Conservation (phyloP, 2,329 filamentous ascomycete species). For the Aspergillus pseudoviridinutans region DNA sequence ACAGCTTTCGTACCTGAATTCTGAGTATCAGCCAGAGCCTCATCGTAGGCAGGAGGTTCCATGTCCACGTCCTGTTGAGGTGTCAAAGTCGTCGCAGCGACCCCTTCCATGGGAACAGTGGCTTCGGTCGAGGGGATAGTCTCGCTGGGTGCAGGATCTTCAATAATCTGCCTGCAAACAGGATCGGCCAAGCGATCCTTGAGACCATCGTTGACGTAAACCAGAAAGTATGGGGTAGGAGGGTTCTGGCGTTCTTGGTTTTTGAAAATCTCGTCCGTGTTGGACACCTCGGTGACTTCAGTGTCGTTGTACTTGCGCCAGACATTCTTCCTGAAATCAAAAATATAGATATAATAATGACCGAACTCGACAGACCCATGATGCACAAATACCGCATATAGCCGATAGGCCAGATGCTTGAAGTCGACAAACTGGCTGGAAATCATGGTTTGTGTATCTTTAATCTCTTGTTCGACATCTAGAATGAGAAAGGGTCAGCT, state of each 20-base stretch:
- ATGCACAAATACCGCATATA: slow-evolving; percentile 93
- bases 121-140: slow-evolving; percentile 1
- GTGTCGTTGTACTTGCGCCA: slow-evolving; percentile 97
- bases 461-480: slow-evolving; percentile 46
- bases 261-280: slow-evolving; percentile 65
- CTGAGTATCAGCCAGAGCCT: slow-evolving; percentile 16
- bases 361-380: slow-evolving; percentile 65
- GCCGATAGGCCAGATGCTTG: slow-evolving; percentile 66
- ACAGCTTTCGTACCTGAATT: slow-evolving; percentile 27
- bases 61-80: slow-evolving; percentile 22
- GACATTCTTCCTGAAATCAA: slow-evolving; percentile 72
- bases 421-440: slow-evolving; percentile 60
- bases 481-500: slow-evolving; percentile 7
- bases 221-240: slow-evolving; percentile 78
- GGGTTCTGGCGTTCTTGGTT: slow-evolving; percentile 57
- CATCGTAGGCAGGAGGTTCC: slow-evolving; percentile 28
- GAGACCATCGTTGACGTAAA: slow-evolving; percentile 69
- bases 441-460: slow-evolving; percentile 47
- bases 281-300: slow-evolving; percentile 64
- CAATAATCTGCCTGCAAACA: slow-evolving; percentile 46
- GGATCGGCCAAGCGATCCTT: slow-evolving; percentile 58
- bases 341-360: slow-evolving; percentile 97
- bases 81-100: slow-evolving; percentile 7
- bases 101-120: slow-evolving; percentile 14
- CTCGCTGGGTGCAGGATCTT: slow-evolving; percentile 9